Evolutionary conservation across 768 basidiomycete species (phyloP), one percentile per base, ranked within the genome.

Genomic region (Suillus fuscotomentosus): DNA sequence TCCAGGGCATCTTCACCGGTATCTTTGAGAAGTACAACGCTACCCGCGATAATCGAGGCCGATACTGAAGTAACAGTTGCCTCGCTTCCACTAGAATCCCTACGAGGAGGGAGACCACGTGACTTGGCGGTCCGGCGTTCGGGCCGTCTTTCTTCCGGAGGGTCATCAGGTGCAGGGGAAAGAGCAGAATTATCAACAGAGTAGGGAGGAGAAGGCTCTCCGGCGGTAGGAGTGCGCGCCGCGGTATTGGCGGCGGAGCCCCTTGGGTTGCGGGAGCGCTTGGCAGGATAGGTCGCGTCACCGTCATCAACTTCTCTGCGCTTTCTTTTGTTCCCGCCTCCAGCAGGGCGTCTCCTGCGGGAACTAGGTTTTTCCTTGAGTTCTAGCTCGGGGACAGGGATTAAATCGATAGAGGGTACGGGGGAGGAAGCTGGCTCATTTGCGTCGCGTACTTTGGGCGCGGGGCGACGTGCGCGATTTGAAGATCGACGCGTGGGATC

Each of bases 271-370:
- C 88, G 83, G 22, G 86, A 80, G 31, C 87, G 82, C 75, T 89
- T 90, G 13, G 88, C 86, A n/a, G 89, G 88, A 70, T 89, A 90
- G n/a, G 85, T 83, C 1, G 84, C 81, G 66, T 90, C 88, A 14
- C 83, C 84, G 54, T 88, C 87, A 51, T 89, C 88, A 8, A 70
- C 73, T 39, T 88, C 87, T 70, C 79, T 86, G 24, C 88, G 79
- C 71, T 83, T 87, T 61, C 89, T 79, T 71, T 86, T 88, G 15
- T 77, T 80, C 34, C 80, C 81, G 3, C 80, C 80, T 57, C 64
- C 79, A 73, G 71, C 79, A 27, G 53, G 34, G 7, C 75, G 75
- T 63, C 77, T 80, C 74, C 85, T 85, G 56, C 84, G 81, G 27
- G 86, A 84, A 70, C 82, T 86, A 3, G 82, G 66, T 62, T 79